Base-by-base conservation (phyloP, 2,329 filamentous ascomycete genomes). In the Aspergillus transmontanensis region DNA sequence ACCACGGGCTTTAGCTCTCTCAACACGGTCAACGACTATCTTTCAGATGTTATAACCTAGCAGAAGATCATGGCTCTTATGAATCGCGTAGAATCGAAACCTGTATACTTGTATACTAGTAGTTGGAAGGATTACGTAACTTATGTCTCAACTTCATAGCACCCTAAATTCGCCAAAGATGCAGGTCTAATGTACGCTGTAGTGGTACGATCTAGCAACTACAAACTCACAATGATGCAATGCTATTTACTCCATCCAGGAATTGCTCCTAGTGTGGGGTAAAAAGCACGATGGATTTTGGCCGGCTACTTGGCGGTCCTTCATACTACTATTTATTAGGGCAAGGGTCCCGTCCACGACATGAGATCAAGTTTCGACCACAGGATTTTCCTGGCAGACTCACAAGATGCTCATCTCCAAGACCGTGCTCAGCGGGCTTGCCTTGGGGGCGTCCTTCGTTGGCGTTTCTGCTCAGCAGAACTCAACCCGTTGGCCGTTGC, bases 401-500 rank as follows among this genome's bases (percentile, higher is more conserved):
- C 32, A 21, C 51, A 36, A 39, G 34, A 55, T 55, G 51, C 51
- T 55, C 51, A 23, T 55, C 21, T 55, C 51, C 7, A 55, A 55
- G 32, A 55, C 51, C 34, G 32, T 55, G n/a, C 51, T 55, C 6
- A 23, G 32, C 14, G 51, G 51, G 21, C 26, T 55, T 26, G 51
- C 21, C 32, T 28, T 55, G 34, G 51, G 51, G 11, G 51, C 51
- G 32, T 55, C 51, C n/a, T 39, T 55, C 16, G 51, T 39, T 39
- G 32, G 51, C 6, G 51, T 39, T 39, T 36, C 32, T 6, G 26
- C 21, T 14, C 32, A 26, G 23, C 30, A 55, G 21, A 55, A 39
- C 21, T 23, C 51, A 26, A 55, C 64, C 6, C 68, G 79, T 72
- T 84, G 82, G 82, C 82, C 82, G 1, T 61, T 84, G 12, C 80